Percentiles rank a stretch among this genome's conserved stretches.
Conservation (phyloP, 2,329 filamentous ascomycete species). For the Periconia macrospinosa region DNA sequence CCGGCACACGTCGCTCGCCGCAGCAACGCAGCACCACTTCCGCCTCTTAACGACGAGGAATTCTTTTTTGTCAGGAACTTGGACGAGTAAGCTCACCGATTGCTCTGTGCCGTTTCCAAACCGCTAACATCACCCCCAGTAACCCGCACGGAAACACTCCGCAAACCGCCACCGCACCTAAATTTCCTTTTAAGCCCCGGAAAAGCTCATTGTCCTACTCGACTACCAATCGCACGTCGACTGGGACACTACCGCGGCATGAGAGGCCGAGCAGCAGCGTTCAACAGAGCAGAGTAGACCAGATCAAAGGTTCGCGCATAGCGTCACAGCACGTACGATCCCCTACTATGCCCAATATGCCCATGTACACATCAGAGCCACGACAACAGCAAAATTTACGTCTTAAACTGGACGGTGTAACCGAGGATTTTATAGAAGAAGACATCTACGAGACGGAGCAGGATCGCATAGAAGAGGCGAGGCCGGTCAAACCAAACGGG, state of each 20-base stretch:
- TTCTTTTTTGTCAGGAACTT: slow-evolving; percentile 41
- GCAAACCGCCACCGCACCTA: slow-evolving; percentile 26
- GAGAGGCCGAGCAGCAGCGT: slow-evolving; percentile 40
- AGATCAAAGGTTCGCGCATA: slow-evolving; percentile 23
- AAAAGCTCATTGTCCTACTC: slow-evolving; percentile 24
- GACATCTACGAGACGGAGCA: slow-evolving; percentile 33
- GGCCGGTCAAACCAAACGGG: slow-evolving; percentile 43
- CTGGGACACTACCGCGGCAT: slow-evolving; percentile 31
- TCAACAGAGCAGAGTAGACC: slow-evolving; percentile 30
- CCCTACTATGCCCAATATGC: slow-evolving; percentile 44
- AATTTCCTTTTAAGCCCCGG: slow-evolving; percentile 22
- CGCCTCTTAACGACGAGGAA: slow-evolving; percentile 33
- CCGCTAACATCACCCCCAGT: slow-evolving; percentile 25
- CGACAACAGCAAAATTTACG: slow-evolving; percentile 32
- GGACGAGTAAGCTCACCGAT: slow-evolving; percentile 34
- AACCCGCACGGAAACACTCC: slow-evolving; percentile 40
- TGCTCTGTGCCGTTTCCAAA: slow-evolving; percentile 2
- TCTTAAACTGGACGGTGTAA: slow-evolving; percentile 40
- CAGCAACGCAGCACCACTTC: slow-evolving; percentile 28
- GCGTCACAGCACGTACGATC: slow-evolving; percentile 31
- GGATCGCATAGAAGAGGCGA: slow-evolving; percentile 19
- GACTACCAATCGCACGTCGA: slow-evolving; percentile 13
- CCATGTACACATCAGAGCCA: slow-evolving; percentile 32
- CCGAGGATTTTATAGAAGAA: slow-evolving; percentile 41
- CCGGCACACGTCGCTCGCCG: slow-evolving; percentile 27